A percentile compares a stretch with the other conserved stretches of the same genome.
Evolutionary conservation across 2,329 filamentous ascomycete species (phyloP).

Genomic region (Claviceps purpurea): DNA sequence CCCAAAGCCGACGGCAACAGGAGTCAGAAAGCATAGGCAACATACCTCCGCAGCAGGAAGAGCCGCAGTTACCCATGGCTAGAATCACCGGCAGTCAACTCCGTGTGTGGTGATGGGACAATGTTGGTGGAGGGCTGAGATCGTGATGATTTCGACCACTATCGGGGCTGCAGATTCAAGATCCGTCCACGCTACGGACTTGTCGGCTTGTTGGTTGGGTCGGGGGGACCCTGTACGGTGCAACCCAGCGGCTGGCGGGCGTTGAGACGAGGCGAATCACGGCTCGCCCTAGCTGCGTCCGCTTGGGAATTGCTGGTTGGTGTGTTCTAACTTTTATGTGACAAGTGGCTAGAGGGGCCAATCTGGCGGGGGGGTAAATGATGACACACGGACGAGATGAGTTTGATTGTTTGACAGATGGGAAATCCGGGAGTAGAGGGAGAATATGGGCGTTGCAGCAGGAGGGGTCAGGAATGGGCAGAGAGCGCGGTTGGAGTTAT

Average conservation of each 20-base stretch:
- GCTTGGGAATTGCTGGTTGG: background rate
- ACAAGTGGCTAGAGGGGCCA: background rate
- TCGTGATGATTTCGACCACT: background rate
- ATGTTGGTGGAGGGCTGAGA: background rate
- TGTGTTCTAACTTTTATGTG: background rate
- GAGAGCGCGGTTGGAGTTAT: background rate
- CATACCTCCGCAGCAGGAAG: constrained; percentile 41
- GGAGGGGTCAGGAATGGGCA: background rate
- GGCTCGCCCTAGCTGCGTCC: background rate
- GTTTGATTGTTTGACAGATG: constrained; percentile 1
- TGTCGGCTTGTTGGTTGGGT: background rate
- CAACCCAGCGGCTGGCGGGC: background rate
- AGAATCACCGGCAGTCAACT: background rate
- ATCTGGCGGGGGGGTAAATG: background rate
- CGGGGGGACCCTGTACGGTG: background rate
- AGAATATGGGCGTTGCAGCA: background rate
- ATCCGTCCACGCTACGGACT: background rate
- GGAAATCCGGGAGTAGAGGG: background rate
- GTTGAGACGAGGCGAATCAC: background rate
- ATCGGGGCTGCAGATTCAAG: background rate
- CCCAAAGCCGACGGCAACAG: constrained; percentile 1
- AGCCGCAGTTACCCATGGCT: constrained; percentile 49
- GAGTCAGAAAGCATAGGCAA: constrained; percentile 4
- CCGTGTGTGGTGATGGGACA: background rate
- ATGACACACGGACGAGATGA: constrained; percentile 1